These are phyloP conservation scores for Aspergillus haitiensis DNA, from an alignment of 495 filamentous ascomycete genomes.

Conservation along the genomic window DNA sequence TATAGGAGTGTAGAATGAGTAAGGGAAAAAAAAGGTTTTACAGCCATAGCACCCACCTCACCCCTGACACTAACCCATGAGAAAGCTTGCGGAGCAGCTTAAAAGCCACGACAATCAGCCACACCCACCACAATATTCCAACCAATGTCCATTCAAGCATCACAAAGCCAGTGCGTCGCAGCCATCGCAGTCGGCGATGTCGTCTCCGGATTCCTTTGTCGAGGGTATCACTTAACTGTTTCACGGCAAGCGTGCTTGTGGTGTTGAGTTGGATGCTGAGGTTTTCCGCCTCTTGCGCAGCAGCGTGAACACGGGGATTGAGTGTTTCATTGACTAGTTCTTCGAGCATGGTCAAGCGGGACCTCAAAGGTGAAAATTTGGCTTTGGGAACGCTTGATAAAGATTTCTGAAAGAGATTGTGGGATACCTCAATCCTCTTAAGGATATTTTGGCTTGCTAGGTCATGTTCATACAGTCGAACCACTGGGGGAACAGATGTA, in stretches of 20 bases:
- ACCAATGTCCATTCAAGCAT: conserved; percentile 78
- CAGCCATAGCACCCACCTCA: conserved; percentile 81
- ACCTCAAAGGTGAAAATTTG: conserved; percentile 45
- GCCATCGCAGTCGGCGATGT: conserved; percentile 69
- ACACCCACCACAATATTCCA: conserved; percentile 80
- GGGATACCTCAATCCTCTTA: conserved; percentile 54
- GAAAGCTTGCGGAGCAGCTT: conserved; percentile 61
- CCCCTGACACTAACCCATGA: conserved; percentile 54
- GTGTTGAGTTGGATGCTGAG: conserved; percentile 72
- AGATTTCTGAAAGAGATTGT: conserved; percentile 53
- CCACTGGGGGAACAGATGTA: conserved; percentile 46
- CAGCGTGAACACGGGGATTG: conserved; percentile 61
- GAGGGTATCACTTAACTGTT: conserved; percentile 73
- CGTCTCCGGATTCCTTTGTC: conserved; percentile 68
- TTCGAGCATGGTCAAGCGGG: conserved; percentile 51
- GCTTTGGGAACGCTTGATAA: conserved; percentile 52
- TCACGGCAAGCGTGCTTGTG: conserved; percentile 71
- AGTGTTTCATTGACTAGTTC: conserved; percentile 54
- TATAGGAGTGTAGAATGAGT: not conserved
- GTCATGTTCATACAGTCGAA: conserved; percentile 64
- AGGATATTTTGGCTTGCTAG: conserved; percentile 66
- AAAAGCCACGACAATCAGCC: conserved; percentile 73
- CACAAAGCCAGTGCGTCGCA: conserved; percentile 66
- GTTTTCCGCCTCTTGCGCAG: conserved; percentile 74
- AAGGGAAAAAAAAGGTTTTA: conserved; percentile 24